Percentiles rank a stretch among this genome's conserved stretches.
Conservation (phyloP, 129 eudicot genomes). For the Flaveria robusta region DNA sequence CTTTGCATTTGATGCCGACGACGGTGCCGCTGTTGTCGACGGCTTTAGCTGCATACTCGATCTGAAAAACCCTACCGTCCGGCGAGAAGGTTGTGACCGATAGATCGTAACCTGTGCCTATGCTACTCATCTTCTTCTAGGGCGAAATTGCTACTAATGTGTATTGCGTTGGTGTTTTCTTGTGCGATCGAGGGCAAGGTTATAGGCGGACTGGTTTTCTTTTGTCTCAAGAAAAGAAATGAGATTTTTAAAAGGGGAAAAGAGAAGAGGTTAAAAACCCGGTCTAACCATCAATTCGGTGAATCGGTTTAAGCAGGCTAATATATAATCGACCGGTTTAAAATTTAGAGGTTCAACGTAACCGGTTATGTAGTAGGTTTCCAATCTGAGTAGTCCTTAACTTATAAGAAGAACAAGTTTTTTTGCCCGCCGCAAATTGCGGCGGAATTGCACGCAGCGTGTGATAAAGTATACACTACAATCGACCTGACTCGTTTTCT, state of each 20-base stretch:
- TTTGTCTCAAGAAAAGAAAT: slow-evolving; percentile 40
- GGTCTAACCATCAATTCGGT: too few species aligned
- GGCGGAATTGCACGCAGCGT: too few species aligned
- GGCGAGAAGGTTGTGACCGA: slow-evolving; percentile 98
- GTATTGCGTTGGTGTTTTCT: slow-evolving; percentile 18
- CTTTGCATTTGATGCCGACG: slow-evolving; percentile 93
- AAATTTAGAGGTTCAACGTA: too few species aligned
- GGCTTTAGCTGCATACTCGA: slow-evolving; percentile 99
- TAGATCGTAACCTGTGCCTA: slow-evolving; percentile 96
- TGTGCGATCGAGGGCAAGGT: slow-evolving; percentile 14
- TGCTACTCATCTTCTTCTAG: slow-evolving; percentile 71
- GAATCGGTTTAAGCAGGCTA: too few species aligned
- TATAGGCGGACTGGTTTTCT: slow-evolving; percentile 32
- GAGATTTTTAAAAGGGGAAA: neutral
- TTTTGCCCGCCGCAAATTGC: too few species aligned
- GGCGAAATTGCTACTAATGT: slow-evolving; percentile 14
- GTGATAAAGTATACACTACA: too few species aligned
- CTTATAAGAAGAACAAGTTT: too few species aligned
- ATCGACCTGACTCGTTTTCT: too few species aligned
- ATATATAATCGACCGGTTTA: too few species aligned
- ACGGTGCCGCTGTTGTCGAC: slow-evolving; percentile 99
- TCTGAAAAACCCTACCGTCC: slow-evolving; percentile 98
- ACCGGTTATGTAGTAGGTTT: too few species aligned
- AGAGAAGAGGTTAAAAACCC: too few species aligned
- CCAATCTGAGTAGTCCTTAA: too few species aligned